Evolutionary conservation across 257 asterid genomes (phyloP).

Genomic region (Petrea volubilis): DNA sequence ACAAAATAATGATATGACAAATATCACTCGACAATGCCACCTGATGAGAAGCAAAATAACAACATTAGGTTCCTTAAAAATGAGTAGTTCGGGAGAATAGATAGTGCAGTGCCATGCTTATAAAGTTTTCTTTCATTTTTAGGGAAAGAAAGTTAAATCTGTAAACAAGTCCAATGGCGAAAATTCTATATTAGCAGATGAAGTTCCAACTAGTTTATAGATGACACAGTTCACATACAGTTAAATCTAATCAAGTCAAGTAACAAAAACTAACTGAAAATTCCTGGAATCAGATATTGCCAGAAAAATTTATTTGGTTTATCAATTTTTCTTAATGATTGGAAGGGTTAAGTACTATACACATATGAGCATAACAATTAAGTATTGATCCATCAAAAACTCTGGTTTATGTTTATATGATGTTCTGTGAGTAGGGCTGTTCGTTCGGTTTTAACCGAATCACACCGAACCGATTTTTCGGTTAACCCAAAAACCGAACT

Average conservation of each 20-base stretch:
- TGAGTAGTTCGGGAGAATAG: constrained; percentile 7
- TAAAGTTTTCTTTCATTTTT: background rate
- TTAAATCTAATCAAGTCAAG: no score
- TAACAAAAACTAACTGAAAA: no score
- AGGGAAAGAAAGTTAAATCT: background rate
- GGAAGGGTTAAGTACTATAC: no score
- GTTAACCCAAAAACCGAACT: no score
- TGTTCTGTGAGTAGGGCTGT: background rate
- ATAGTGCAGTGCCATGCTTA: constrained; percentile 4
- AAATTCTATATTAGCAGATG: constrained; percentile 5
- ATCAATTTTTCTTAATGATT: no score
- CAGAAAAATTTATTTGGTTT: no score
- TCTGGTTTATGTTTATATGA: background rate
- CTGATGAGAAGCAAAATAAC: constrained; percentile 43
- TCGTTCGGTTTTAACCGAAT: no score
- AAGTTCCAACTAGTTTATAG: background rate
- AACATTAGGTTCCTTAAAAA: constrained; percentile 23
- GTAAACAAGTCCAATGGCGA: background rate
- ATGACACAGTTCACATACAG: no score
- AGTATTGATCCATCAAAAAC: no score
- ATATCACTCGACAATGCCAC: constrained; percentile 81
- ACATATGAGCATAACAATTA: no score
- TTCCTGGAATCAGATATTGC: no score
- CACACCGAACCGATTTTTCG: no score
- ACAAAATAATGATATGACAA: constrained; percentile 64